Evolutionary conservation across 2,329 filamentous ascomycete species (phyloP).

Genomic region (Claviceps africana): DNA sequence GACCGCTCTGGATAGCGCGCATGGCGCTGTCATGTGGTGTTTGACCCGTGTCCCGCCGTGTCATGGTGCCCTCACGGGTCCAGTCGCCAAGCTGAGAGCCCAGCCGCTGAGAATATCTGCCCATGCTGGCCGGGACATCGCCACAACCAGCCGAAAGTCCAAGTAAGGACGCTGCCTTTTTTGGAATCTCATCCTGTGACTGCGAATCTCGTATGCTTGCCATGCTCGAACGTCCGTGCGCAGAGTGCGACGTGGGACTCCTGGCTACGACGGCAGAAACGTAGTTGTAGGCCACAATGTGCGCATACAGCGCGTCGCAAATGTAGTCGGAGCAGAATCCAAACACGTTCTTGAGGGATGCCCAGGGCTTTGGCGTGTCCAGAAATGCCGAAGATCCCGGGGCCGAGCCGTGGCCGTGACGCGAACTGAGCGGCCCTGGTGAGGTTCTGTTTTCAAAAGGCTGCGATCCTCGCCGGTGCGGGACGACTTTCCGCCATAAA

Average conservation of each 20-base stretch:
- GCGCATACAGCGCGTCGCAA: constrained; percentile 45
- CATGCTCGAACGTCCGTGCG: constrained; percentile 7
- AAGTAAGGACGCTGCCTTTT: constrained; percentile 37
- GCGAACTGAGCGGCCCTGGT: not conserved
- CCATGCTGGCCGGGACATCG: constrained; percentile 9
- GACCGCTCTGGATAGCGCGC: constrained; percentile 32
- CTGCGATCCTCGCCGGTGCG: constrained; percentile 13
- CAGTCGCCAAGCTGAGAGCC: constrained; percentile 14
- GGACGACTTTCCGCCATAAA: constrained; percentile 23
- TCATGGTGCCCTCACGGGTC: constrained; percentile 14
- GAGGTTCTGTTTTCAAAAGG: constrained; percentile 1
- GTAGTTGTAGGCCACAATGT: constrained; percentile 47
- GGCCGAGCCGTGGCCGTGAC: constrained; percentile 4
- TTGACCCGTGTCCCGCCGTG: constrained; percentile 8
- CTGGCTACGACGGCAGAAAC: constrained; percentile 23
- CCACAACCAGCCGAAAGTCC: constrained; percentile 27
- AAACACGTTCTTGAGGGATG: constrained; percentile 37
- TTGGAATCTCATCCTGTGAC: constrained; percentile 26
- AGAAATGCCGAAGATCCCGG: constrained; percentile 8
- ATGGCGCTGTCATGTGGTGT: constrained; percentile 21
- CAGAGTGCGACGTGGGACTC: constrained; percentile 8
- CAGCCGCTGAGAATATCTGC: constrained; percentile 13
- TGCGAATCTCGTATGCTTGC: constrained; percentile 12
- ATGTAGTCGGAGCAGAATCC: constrained; percentile 37
- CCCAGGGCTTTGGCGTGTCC: constrained; percentile 24